Percentiles rank a stretch among this genome's conserved stretches.
phyloP scores from a whole-genome alignment of 257 asterid species.

The Solanum tarapatanum region DNA sequence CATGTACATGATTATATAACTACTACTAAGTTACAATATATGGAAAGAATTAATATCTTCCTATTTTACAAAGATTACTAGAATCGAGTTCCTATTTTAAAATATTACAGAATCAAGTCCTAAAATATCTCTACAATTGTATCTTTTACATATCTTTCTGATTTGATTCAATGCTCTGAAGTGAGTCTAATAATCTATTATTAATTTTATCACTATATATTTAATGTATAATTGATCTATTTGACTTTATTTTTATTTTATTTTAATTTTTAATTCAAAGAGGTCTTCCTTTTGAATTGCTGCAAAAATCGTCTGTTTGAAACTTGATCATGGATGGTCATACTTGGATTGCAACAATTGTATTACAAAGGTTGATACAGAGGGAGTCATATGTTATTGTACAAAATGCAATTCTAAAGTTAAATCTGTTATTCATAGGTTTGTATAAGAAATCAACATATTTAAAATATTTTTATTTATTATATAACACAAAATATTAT shows the following conservation, averaged over 20 bases:
- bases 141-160: background rate
- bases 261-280: background rate
- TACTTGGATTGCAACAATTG: background rate
- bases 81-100: too few relatives aligned
- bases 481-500: background rate
- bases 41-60: too few relatives aligned
- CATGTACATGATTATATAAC: too few relatives aligned
- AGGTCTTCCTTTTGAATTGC: background rate
- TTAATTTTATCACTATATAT: too few relatives aligned
- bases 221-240: background rate
- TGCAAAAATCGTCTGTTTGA: background rate
- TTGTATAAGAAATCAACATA: too few relatives aligned
- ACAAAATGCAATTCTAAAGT: background rate
- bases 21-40: too few relatives aligned
- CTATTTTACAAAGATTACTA: too few relatives aligned
- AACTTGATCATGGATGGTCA: background rate
- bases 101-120: too few relatives aligned
- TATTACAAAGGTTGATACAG: background rate
- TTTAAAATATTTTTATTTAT: too few relatives aligned
- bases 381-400: background rate
- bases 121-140: too few relatives aligned
- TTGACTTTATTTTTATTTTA: background rate
- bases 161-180: background rate
- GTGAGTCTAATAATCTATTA: background rate
- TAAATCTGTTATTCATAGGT: background rate